Conservation (phyloP, 2,329 filamentous ascomycete species). For the Ilyonectria robusta region DNA sequence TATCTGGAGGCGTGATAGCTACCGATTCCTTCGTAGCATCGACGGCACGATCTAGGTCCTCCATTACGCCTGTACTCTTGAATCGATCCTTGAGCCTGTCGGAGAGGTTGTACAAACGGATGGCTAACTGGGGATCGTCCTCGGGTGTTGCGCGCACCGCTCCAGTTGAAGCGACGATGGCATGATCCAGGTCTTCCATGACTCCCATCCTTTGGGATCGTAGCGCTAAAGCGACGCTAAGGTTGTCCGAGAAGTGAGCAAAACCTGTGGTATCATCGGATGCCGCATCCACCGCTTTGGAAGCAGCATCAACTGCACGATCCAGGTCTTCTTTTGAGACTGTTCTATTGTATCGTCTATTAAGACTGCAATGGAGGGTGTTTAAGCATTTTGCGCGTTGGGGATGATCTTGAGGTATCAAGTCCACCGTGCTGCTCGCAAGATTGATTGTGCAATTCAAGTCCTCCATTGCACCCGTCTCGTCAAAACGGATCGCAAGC, state of each 20-base stretch:
- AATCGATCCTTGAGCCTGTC: neutral
- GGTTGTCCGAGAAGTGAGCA: neutral
- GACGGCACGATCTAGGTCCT: constrained; percentile 10
- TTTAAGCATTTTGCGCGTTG: neutral
- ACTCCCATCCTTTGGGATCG: neutral
- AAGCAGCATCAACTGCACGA: neutral
- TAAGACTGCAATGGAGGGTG: neutral
- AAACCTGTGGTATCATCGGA: neutral
- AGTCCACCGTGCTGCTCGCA: neutral
- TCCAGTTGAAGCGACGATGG: neutral
- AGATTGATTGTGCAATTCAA: neutral
- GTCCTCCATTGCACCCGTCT: neutral
- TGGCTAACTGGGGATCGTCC: neutral
- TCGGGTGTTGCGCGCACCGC: neutral
- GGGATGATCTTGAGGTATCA: neutral
- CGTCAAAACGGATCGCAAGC: neutral
- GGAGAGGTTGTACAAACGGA: neutral
- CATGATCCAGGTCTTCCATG: neutral
- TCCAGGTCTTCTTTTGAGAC: neutral
- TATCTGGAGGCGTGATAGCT: neutral
- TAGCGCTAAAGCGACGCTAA: neutral
- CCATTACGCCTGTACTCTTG: neutral
- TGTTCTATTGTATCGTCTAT: neutral
- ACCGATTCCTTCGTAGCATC: neutral
- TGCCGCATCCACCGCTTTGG: neutral